Base-by-base conservation (phyloP, 305 asterid species). In the Euphrasia arctica region DNA sequence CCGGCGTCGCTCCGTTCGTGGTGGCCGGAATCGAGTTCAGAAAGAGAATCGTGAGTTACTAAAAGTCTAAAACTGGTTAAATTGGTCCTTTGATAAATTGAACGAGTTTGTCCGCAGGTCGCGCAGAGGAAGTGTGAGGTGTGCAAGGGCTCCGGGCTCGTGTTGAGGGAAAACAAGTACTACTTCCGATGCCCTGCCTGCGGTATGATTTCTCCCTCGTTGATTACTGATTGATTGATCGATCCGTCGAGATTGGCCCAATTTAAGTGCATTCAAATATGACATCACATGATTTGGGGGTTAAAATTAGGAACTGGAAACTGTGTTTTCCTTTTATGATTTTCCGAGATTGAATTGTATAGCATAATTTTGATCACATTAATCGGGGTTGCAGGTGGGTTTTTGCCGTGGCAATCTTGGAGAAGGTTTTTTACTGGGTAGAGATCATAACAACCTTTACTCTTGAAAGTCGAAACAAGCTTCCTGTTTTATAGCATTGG, bases 331-430 rank as follows among this genome's bases (percentile, higher is more conserved):
- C 22, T 18, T 18, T 18, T 18, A 18, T 18, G 22, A 18, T 18
- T 18, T 18, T 18, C 22, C 22, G 22, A 18, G 22, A 18, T 18
- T 18, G 22, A 18, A 18, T 18, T 18, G 22, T 18, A 18, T 18
- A 18, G 22, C 22, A 5, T 36, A 5, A 36, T 36, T 3, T 32
- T 32, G 10, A 10, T 48, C 15, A 9, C 13, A 52, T 18, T 55
- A 42, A n/a, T 47, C 28, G 15, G 10, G 55, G 31, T n/a, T 63
- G 78, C 83, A 86, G 98, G 96, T 34, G 96, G 98, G 58, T 89
- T 87, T 73, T 80, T 91, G 68, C 98, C 98, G 9, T 89, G 98
- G 95, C 98, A 85, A 69, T 91, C 96, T 2, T 89, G 96, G 98
- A 89, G 72, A 68, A 81, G 95, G 67, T 91, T 91, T 83, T 91